Evolutionary conservation across 1,139 yeast genomes (phyloP), one percentile per base, ranked within the genome.

Genomic region (Blastobotrys illinoisensis): DNA sequence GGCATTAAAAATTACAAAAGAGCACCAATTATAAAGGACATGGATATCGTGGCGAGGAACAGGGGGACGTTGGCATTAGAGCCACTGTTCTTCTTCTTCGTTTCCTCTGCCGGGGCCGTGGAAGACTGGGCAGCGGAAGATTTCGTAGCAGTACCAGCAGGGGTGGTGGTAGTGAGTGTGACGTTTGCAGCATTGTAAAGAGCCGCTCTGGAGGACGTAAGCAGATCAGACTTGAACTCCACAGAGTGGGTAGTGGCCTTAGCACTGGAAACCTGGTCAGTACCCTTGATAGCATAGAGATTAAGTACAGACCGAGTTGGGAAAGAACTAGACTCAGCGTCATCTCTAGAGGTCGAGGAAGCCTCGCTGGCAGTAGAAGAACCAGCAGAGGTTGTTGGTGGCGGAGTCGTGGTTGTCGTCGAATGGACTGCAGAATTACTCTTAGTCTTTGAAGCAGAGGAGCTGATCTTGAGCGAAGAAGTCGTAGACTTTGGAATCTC

Each of bases 131-230:
- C 40, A n/a, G 14, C 40, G 16, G 40, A 32, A n/a, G 40, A 32
- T 11, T 32, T 32, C 40, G 40, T 32, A 32, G 16, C 16, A 32
- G 40, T 32, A 32, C 16, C 7, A 3, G 40, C 40, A 32, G 11
- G 40, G 6, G 16, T 32, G 21, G 53, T 20, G 19, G 53, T 13
- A n/a, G 53, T 45, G 14, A 53, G 46, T 9, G 55, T 47, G 18
- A 55, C 32, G 20, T 51, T 52, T 26, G 61, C 67, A 50, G 62
- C 43, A 54, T 63, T 63, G 56, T 62, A 62, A 44, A 63, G 54
- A 14, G 65, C 65, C 9, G 64, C 61, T 53, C 65, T 54, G n/a
- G 62, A 52, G 9, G 58, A 50, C n/a, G 54, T 46, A 40, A 62
- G 50, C 28, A 58, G 51, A 23, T 58, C 52, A 48, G 64, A 55